These are phyloP conservation scores for Mortierella antarctica DNA, from an alignment of 192 early-diverging fungal genomes.

Conservation along the genomic window DNA sequence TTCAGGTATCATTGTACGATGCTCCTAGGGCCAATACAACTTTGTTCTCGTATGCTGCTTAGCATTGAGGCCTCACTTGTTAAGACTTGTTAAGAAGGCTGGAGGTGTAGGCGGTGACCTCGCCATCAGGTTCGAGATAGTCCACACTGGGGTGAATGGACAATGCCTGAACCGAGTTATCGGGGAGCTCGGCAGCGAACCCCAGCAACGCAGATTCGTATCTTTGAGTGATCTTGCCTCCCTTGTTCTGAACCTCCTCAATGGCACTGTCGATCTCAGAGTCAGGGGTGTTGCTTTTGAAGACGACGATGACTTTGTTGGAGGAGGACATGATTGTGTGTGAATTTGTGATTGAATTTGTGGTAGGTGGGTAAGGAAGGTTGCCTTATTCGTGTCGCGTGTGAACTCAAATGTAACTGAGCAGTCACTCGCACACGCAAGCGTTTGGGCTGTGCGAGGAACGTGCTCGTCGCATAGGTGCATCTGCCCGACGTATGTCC, in stretches of 20 bases:
- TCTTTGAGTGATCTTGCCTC: constrained; percentile 51
- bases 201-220: constrained; percentile 65
- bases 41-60: too few species aligned
- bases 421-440: too few species aligned
- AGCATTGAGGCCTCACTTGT: too few species aligned
- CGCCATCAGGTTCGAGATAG: constrained; percentile 69
- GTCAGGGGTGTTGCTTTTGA: constrained; percentile 61
- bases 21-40: too few species aligned
- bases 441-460: too few species aligned
- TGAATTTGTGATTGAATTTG: too few species aligned
- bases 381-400: too few species aligned
- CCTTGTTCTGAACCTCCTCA: constrained; percentile 11
- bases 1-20: too few species aligned
- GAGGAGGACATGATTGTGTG: neutral
- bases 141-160: constrained; percentile 52
- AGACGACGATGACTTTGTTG: constrained; percentile 61
- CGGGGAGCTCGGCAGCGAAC: constrained; percentile 67
- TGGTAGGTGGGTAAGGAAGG: too few species aligned
- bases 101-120: constrained; percentile 51
- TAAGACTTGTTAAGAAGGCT: neutral
- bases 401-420: too few species aligned
- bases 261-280: constrained; percentile 32
- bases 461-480: too few species aligned
- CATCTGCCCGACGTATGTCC: too few species aligned
- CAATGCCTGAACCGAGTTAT: constrained; percentile 57